phyloP scores from a whole-genome alignment of 345 rosid genomes.

The Lepidium didymum region DNA sequence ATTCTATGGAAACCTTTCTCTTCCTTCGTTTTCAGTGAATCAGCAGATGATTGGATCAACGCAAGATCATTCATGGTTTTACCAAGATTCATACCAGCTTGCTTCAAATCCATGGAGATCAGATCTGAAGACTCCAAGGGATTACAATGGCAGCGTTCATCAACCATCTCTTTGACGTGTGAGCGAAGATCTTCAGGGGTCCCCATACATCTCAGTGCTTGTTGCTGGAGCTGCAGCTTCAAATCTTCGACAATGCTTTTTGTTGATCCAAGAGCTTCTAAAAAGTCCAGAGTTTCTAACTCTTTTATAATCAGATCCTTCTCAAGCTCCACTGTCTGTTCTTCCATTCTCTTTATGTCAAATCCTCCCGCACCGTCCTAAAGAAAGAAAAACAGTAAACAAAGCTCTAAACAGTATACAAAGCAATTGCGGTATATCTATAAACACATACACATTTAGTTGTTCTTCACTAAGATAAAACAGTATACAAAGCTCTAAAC shows the following conservation, averaged over 20 bases:
- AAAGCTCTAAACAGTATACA: too few species aligned
- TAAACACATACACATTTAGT: background rate
- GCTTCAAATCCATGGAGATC: slow-evolving; percentile 73
- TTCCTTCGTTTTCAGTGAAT: slow-evolving; percentile 51
- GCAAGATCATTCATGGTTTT: slow-evolving; percentile 74
- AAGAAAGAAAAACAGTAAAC: background rate
- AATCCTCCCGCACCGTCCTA: slow-evolving; percentile 47
- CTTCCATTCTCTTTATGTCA: slow-evolving; percentile 76
- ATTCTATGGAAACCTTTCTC: slow-evolving; percentile 51
- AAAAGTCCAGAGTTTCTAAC: slow-evolving; percentile 79
- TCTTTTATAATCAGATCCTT: slow-evolving; percentile 93
- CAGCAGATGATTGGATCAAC: slow-evolving; percentile 65
- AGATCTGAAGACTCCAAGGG: slow-evolving; percentile 48
- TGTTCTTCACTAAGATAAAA: background rate
- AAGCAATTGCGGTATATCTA: background rate
- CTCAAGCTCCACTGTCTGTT: slow-evolving; percentile 63
- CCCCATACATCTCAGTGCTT: slow-evolving; percentile 43
- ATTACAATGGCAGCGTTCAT: slow-evolving; percentile 27
- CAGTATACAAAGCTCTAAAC: background rate
- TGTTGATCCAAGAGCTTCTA: slow-evolving; percentile 80
- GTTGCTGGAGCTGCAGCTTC: slow-evolving; percentile 69
- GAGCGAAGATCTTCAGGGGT: slow-evolving; percentile 26
- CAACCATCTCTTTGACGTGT: slow-evolving; percentile 48
- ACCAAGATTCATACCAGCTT: slow-evolving; percentile 68
- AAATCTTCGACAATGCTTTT: slow-evolving; percentile 69